These are phyloP conservation scores for Volvariella surrecta DNA, from an alignment of 1,284 basidiomycete species.

Conservation along the genomic window DNA sequence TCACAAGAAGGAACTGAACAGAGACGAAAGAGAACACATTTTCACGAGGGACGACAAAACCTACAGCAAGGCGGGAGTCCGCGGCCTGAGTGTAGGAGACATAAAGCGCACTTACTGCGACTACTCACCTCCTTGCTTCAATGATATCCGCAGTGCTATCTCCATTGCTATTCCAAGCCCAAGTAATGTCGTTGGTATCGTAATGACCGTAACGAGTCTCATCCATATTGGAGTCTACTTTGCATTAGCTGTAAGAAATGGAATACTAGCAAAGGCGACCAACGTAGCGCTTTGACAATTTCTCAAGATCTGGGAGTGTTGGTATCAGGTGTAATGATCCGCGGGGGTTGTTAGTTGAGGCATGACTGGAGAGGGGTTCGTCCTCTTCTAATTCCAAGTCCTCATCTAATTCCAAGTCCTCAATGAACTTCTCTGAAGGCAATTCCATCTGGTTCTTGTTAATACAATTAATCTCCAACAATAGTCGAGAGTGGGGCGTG, in stretches of 20 bases:
- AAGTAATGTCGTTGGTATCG: slow-evolving; percentile 33
- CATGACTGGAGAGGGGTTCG: too few relatives aligned
- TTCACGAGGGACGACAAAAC: slow-evolving; percentile 39
- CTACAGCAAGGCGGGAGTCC: slow-evolving; percentile 21
- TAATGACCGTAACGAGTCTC: slow-evolving; percentile 32
- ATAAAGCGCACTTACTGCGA: too few relatives aligned
- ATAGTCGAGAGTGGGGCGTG: too few relatives aligned
- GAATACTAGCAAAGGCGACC: slow-evolving; percentile 32
- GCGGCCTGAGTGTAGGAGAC: background rate
- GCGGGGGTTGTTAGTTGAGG: slow-evolving; percentile 20
- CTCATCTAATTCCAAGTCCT: too few relatives aligned
- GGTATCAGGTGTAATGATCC: slow-evolving; percentile 40
- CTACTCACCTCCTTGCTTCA: slow-evolving; percentile 34
- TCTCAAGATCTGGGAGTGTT: slow-evolving; percentile 24
- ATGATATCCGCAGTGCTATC: slow-evolving; percentile 31
- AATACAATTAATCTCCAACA: too few relatives aligned
- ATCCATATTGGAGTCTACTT: slow-evolving; percentile 42
- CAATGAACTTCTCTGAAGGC: too few relatives aligned
- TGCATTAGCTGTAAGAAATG: background rate
- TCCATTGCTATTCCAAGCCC: slow-evolving; percentile 41
- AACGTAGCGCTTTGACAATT: slow-evolving; percentile 22
- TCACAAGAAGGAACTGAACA: slow-evolving; percentile 46
- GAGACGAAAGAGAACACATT: slow-evolving; percentile 41
- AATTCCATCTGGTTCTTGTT: too few relatives aligned
- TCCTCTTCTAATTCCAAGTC: too few relatives aligned